Percentiles rank a stretch among this genome's conserved stretches.
Evolutionary conservation across 192 early-diverging fungal species (phyloP).

Genomic region (Geranomyces michiganensis): DNA sequence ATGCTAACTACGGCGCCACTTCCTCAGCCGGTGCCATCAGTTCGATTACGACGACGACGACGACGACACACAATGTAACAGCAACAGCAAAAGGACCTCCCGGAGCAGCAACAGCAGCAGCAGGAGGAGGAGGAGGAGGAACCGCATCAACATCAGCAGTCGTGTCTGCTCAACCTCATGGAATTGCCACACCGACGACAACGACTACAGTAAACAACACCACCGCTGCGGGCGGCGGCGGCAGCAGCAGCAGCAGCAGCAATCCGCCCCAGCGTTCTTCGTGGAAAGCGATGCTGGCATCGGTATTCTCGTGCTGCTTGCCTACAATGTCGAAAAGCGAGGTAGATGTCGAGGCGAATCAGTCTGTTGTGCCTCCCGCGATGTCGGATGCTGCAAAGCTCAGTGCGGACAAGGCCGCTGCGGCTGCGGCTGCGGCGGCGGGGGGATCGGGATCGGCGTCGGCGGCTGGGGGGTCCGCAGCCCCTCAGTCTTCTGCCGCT

Average conservation of each 20-base stretch:
- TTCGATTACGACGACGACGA: background rate
- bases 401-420: background rate
- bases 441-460: background rate
- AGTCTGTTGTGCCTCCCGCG: background rate
- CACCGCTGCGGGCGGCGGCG: no score
- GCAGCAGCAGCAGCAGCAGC: no score
- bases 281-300: conserved; percentile 7
- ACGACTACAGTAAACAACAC: background rate
- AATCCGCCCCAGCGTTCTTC: background rate
- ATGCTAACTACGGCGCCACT: conserved; percentile 4
- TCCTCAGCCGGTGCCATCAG: background rate
- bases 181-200: background rate
- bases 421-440: background rate
- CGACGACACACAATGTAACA: background rate
- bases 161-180: background rate
- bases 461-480: no score
- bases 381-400: background rate
- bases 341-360: background rate
- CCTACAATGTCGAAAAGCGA: background rate
- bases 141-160: background rate
- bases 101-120: no score
- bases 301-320: conserved; percentile 16
- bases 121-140: no score
- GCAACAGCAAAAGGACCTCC: no score
- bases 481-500: no score